Conservation (phyloP, 345 rosid species). For the Bruguiera sexangula region DNA sequence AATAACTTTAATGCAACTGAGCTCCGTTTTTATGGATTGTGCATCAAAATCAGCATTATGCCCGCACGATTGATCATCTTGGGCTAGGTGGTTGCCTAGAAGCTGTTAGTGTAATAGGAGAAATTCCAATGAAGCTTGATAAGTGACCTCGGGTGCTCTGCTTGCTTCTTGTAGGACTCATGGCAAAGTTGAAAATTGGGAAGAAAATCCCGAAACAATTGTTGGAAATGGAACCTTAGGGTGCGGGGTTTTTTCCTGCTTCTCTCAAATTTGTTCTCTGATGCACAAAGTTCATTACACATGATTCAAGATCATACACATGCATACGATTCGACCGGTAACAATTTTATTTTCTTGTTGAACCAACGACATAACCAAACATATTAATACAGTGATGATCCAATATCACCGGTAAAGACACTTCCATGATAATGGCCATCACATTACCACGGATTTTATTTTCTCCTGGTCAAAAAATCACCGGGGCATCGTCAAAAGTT, state of each 20-base stretch:
- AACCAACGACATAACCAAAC: no score
- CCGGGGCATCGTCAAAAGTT: no score
- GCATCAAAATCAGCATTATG: slow-evolving; percentile 53
- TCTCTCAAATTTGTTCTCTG: slow-evolving; percentile 17
- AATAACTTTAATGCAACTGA: slow-evolving; percentile 44
- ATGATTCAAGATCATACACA: no score
- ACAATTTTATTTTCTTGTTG: no score
- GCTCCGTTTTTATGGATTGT: slow-evolving; percentile 30
- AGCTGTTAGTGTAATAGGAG: slow-evolving; percentile 23
- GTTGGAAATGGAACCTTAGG: slow-evolving; percentile 12
- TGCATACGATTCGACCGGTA: no score
- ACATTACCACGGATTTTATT: no score
- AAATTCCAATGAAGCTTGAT: slow-evolving; percentile 22
- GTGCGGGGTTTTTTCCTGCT: slow-evolving; percentile 15
- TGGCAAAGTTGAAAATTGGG: slow-evolving; percentile 14
- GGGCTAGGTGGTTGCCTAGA: slow-evolving; percentile 45
- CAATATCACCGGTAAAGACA: no score
- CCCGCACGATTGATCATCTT: slow-evolving; percentile 52
- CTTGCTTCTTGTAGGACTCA: slow-evolving; percentile 15
- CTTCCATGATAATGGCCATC: no score
- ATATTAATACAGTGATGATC: no score
- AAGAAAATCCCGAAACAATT: slow-evolving; percentile 17
- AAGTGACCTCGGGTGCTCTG: slow-evolving; percentile 16
- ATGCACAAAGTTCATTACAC: slow-evolving; percentile 27
- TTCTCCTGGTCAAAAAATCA: no score